These are phyloP conservation scores for Pseudogymnoascus sp. DNA, from an alignment of 2,329 filamentous ascomycete genomes.

Conservation along the genomic window DNA sequence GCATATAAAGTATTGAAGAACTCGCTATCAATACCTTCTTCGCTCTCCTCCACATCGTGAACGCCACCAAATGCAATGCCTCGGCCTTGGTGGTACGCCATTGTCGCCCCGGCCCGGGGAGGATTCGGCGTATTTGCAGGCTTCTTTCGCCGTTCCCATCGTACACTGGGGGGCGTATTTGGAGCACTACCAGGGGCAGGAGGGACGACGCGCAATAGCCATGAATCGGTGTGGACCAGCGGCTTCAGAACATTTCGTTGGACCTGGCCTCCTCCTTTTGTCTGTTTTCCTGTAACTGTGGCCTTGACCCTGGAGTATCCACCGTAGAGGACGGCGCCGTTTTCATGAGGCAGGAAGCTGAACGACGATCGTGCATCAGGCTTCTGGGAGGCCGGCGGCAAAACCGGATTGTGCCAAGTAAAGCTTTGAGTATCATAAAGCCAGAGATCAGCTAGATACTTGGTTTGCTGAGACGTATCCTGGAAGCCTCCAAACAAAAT, in stretches of 20 bases:
- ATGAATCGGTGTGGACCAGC: slow-evolving; percentile 89
- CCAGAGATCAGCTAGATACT: slow-evolving; percentile 90
- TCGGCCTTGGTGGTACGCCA: slow-evolving; percentile 88
- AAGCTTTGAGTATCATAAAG: slow-evolving; percentile 87
- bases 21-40: slow-evolving; percentile 93
- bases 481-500: slow-evolving; percentile 95
- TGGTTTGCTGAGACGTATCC: slow-evolving; percentile 89
- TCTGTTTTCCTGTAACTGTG: slow-evolving; percentile 53
- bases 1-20: slow-evolving; percentile 91
- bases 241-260: slow-evolving; percentile 73
- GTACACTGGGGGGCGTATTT: slow-evolving; percentile 60
- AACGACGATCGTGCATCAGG: slow-evolving; percentile 89
- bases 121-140: slow-evolving; percentile 84
- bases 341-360: slow-evolving; percentile 81
- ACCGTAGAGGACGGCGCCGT: slow-evolving; percentile 82
- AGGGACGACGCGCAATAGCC: slow-evolving; percentile 75
- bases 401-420: slow-evolving; percentile 68
- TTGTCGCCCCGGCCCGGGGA: slow-evolving; percentile 77
- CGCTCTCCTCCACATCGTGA: slow-evolving; percentile 82
- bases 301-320: slow-evolving; percentile 90
- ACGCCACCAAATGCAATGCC: slow-evolving; percentile 93
- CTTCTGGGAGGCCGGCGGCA: slow-evolving; percentile 73
- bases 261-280: slow-evolving; percentile 48
- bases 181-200: slow-evolving; percentile 59
- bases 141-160: slow-evolving; percentile 91